These are phyloP conservation scores for Thielaviopsis populi DNA, from an alignment of 2,329 filamentous ascomycete genomes.

Conservation along the genomic window DNA sequence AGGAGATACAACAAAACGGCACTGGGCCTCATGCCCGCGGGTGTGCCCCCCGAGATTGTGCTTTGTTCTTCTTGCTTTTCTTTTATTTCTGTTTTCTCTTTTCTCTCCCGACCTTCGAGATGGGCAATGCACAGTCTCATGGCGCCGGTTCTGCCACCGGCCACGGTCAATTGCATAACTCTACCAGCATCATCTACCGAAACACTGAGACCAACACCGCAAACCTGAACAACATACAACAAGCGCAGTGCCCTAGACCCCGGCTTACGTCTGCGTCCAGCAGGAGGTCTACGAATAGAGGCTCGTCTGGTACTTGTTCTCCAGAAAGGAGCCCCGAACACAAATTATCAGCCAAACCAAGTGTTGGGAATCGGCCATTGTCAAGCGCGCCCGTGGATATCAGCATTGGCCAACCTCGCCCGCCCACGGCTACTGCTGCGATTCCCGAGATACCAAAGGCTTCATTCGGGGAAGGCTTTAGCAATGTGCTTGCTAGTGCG, in stretches of 20 bases:
- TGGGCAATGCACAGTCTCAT: not conserved
- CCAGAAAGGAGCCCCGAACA: not conserved
- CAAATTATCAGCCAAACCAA: not conserved
- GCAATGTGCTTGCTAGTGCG: not conserved
- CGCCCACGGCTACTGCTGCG: not conserved
- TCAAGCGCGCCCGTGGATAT: not conserved
- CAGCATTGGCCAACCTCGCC: not conserved
- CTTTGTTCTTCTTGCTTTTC: not conserved
- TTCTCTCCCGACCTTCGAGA: not conserved
- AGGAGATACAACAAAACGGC: not conserved
- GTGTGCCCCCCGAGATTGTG: not conserved
- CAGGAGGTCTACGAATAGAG: not conserved
- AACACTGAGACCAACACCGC: not conserved
- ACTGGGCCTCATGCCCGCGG: not conserved
- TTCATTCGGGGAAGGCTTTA: conserved; percentile 2
- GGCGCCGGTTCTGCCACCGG: not conserved
- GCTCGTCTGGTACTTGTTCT: not conserved
- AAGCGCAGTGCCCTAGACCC: not conserved
- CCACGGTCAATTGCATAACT: not conserved
- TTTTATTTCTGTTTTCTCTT: not conserved
- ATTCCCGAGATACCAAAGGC: conserved; percentile 5
- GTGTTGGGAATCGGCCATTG: not conserved
- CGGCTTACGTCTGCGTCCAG: not conserved
- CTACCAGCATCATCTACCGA: not conserved
- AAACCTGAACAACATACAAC: not conserved